phyloP scores from a whole-genome alignment of 176 grass and related monocot genomes.

The Saccharum spontaneum region DNA sequence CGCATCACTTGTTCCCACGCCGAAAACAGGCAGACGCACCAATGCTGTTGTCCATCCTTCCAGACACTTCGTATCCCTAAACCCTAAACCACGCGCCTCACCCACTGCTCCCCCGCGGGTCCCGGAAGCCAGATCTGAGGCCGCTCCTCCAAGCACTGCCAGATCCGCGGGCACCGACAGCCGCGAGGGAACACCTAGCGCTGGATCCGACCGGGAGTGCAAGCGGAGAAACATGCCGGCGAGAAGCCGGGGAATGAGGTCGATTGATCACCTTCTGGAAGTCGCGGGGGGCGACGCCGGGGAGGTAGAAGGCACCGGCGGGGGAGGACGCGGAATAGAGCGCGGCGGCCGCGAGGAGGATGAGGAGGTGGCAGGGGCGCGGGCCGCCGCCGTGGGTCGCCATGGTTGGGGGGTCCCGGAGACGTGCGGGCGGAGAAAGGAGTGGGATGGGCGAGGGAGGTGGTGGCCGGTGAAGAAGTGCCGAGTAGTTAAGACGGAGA shows the following conservation, averaged over 20 bases:
- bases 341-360: background rate
- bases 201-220: conserved; percentile 30
- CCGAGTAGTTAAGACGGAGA: background rate
- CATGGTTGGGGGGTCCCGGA: conserved; percentile 19
- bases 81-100: conserved; percentile 29
- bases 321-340: conserved; percentile 16
- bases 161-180: conserved; percentile 27
- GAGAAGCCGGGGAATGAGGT: background rate
- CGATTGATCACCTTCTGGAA: conserved; percentile 57
- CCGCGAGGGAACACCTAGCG: background rate
- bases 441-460: background rate
- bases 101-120: background rate
- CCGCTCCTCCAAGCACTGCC: background rate
- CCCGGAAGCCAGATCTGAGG: conserved; percentile 36
- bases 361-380: background rate
- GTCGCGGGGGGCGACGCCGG: conserved; percentile 76
- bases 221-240: background rate
- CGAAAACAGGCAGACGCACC: background rate
- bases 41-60: background rate
- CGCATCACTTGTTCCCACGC: background rate
- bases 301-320: conserved; percentile 73
- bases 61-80: conserved; percentile 27
- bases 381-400: conserved; percentile 32
- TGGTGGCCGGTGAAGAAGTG: background rate
- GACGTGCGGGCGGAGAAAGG: background rate